phyloP scores from a whole-genome alignment of 495 filamentous ascomycete genomes.

The Hyaloscypha bicolor region DNA sequence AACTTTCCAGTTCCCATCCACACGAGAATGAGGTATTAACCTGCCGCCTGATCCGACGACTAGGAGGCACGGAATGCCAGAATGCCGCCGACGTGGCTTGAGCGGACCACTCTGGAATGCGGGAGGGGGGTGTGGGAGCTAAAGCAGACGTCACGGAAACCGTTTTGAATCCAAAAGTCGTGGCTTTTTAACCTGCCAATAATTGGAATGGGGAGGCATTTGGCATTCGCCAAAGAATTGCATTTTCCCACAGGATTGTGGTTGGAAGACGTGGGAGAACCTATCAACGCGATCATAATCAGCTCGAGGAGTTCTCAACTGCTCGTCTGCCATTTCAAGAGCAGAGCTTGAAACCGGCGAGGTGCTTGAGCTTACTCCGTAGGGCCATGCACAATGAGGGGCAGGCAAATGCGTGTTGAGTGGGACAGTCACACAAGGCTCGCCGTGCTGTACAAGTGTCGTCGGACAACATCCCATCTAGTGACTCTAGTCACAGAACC shows the following conservation, averaged over 20 bases:
- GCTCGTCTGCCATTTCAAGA: not conserved
- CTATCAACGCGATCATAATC: not conserved
- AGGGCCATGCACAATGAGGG: not conserved
- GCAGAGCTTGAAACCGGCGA: not conserved
- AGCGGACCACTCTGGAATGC: constrained; percentile 16
- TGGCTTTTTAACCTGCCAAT: constrained; percentile 2
- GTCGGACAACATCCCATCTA: not conserved
- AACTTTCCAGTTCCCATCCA: not conserved
- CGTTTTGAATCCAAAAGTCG: not conserved
- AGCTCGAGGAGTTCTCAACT: not conserved
- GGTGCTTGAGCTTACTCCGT: not conserved
- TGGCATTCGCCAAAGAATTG: not conserved
- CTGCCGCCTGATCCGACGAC: not conserved
- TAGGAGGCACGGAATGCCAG: not conserved
- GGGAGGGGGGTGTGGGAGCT: not conserved
- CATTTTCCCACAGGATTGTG: not conserved
- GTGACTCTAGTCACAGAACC: not conserved
- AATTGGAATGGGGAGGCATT: not conserved
- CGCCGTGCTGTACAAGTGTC: not conserved
- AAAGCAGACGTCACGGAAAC: not conserved
- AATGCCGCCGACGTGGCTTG: constrained; percentile 4
- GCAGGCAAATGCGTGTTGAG: not conserved
- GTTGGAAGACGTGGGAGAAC: not conserved
- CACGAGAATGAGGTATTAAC: not conserved
- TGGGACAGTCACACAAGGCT: not conserved